phyloP scores from a whole-genome alignment of 2,329 filamentous ascomycete genomes.

The Fusarium tjaetaba region DNA sequence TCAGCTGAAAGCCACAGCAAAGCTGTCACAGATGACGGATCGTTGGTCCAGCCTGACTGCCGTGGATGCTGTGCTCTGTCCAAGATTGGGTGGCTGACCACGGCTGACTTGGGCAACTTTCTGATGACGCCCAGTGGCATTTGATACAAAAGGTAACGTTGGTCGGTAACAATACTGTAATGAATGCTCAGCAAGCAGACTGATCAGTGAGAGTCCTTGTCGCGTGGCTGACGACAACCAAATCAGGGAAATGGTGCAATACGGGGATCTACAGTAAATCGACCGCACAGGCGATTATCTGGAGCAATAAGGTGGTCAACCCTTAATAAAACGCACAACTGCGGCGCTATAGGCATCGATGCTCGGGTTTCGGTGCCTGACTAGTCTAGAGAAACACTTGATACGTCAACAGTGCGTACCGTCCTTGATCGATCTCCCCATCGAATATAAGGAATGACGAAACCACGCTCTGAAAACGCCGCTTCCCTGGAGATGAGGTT shows the following conservation, averaged over 20 bases:
- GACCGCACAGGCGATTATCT: constrained; percentile 17
- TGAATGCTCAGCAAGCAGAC: background rate
- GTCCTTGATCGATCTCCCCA: constrained; percentile 11
- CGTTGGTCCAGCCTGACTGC: constrained; percentile 5
- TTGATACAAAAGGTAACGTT: background rate
- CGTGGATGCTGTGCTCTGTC: constrained; percentile 4
- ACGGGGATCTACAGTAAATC: constrained; percentile 23
- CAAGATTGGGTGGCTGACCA: constrained; percentile 4
- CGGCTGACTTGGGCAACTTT: constrained; percentile 6
- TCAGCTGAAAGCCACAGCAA: constrained; percentile 33
- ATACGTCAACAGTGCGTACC: constrained; percentile 34
- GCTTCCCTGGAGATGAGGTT: constrained; percentile 8
- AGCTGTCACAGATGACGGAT: constrained; percentile 26
- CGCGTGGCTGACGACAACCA: constrained; percentile 35
- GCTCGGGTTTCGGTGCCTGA: constrained; percentile 34
- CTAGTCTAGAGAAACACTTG: constrained; percentile 27
- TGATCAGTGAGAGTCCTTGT: constrained; percentile 8
- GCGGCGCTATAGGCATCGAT: constrained; percentile 31
- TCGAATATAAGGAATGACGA: constrained; percentile 28
- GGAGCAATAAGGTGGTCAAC: constrained; percentile 23
- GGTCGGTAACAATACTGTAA: background rate
- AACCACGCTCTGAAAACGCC: background rate
- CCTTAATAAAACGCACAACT: constrained; percentile 18
- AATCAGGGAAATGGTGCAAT: constrained; percentile 36
- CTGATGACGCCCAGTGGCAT: constrained; percentile 22